Conservation (phyloP, 805 yeast species). For the Candida nitratophila region DNA sequence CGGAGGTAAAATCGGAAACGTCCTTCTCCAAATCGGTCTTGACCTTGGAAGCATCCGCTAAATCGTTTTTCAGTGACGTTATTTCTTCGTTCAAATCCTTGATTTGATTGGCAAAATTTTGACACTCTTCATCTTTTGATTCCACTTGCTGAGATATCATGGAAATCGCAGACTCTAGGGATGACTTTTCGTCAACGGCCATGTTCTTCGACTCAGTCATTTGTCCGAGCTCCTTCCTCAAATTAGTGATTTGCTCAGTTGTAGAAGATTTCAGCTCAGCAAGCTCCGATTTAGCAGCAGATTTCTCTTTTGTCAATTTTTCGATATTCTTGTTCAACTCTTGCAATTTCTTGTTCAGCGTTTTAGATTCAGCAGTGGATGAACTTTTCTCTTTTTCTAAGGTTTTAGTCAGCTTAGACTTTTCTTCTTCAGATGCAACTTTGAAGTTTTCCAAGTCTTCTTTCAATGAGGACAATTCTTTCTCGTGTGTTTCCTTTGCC, state of each 20-base stretch:
- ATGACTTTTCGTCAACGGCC: conserved; percentile 24
- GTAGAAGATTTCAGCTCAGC: conserved; percentile 4
- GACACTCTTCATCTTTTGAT: conserved; percentile 12
- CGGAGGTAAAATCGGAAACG: background rate
- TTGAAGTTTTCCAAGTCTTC: background rate
- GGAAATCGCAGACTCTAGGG: conserved; percentile 24
- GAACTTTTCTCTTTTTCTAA: background rate
- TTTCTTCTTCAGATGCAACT: background rate
- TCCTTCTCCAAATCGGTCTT: background rate
- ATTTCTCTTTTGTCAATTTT: conserved; percentile 7
- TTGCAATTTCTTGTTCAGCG: background rate
- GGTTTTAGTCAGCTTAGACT: background rate
- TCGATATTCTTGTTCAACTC: background rate
- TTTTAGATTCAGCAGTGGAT: conserved; percentile 1
- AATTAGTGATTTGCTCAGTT: conserved; percentile 13
- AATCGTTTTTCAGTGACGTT: conserved; percentile 1
- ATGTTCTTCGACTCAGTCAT: conserved; percentile 21
- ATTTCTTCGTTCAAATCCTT: background rate
- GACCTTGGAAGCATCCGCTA: background rate
- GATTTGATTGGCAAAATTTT: conserved; percentile 3
- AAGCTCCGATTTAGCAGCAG: conserved; percentile 9
- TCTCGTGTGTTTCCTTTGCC: background rate
- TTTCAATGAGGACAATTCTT: background rate
- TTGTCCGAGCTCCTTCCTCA: conserved; percentile 16
- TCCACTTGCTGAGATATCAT: conserved; percentile 27